Conservation (phyloP, 306 rosid genomes). For the Vachellia pachyceras region DNA sequence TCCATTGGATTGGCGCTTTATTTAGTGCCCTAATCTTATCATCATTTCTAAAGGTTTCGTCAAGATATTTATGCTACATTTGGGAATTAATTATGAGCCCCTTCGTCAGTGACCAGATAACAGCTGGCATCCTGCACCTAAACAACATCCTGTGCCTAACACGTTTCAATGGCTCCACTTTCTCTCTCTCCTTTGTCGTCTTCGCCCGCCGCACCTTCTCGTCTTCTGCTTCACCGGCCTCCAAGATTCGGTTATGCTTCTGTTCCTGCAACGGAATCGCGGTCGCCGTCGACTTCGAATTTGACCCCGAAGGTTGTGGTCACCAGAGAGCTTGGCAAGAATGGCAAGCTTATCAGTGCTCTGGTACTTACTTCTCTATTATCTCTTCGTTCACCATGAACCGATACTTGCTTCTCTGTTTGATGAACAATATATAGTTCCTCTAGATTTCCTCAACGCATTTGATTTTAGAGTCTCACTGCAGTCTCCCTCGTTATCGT, state of each 20-base stretch:
- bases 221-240: constrained; percentile 60
- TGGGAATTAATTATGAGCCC: background rate
- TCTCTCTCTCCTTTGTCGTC: constrained; percentile 47
- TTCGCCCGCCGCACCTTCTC: constrained; percentile 21
- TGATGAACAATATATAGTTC: constrained; percentile 1
- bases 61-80: background rate
- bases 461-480: constrained; percentile 13
- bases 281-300: constrained; percentile 35
- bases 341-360: constrained; percentile 80
- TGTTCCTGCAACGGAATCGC: constrained; percentile 29
- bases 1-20: background rate
- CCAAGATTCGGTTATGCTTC: constrained; percentile 41
- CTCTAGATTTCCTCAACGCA: constrained; percentile 10
- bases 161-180: constrained; percentile 80
- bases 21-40: background rate
- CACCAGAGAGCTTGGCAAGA: constrained; percentile 98
- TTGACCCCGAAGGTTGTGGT: constrained; percentile 69
- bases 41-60: background rate
- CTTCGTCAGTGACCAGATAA: constrained; percentile 38
- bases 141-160: constrained; percentile 45
- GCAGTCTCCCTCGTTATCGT: background rate
- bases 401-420: background rate
- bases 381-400: background rate
- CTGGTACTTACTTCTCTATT: constrained; percentile 60
- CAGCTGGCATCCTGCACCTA: constrained; percentile 43